Percentiles rank a stretch among this genome's conserved stretches.
These are phyloP conservation scores for Fusarium sp. DNA, from an alignment of 2,329 filamentous ascomycete species.

Conservation along the genomic window DNA sequence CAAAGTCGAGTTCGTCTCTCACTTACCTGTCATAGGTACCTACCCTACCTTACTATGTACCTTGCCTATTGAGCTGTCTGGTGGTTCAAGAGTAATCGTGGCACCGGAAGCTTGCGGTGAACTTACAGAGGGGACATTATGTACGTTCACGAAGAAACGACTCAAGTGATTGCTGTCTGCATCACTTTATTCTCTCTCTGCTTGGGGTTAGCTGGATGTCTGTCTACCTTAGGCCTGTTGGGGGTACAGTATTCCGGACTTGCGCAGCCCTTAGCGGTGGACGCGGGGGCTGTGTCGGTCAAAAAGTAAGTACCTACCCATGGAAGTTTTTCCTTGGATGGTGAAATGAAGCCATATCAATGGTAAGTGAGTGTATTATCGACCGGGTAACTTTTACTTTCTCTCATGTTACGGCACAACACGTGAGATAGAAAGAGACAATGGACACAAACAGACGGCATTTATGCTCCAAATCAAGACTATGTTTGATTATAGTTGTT, in stretches of 20 bases:
- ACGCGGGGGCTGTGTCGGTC: slow-evolving; percentile 25
- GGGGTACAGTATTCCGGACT: not conserved
- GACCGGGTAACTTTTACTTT: not conserved
- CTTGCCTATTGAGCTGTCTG: too few species aligned
- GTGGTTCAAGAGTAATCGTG: too few species aligned
- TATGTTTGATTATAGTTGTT: not conserved
- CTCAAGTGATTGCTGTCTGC: too few species aligned
- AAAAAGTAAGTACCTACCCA: not conserved
- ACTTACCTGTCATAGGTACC: too few species aligned
- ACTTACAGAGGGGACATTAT: too few species aligned
- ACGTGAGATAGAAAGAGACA: not conserved
- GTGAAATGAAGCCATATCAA: slow-evolving; percentile 11
- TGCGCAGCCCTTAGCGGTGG: slow-evolving; percentile 5
- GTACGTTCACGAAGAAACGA: too few species aligned
- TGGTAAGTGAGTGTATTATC: not conserved
- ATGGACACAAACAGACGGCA: too few species aligned
- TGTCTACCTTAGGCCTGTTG: not conserved
- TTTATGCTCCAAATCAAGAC: too few species aligned
- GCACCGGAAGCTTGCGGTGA: too few species aligned
- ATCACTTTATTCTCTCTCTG: too few species aligned
- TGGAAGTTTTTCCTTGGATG: slow-evolving; percentile 3
- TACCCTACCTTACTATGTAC: too few species aligned
- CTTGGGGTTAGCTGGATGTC: too few species aligned
- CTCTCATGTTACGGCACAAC: not conserved
- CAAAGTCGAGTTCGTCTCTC: not conserved